These are phyloP conservation scores for Plectosphaerella cucumerina DNA, from an alignment of 2,329 filamentous ascomycete species.

Conservation along the genomic window DNA sequence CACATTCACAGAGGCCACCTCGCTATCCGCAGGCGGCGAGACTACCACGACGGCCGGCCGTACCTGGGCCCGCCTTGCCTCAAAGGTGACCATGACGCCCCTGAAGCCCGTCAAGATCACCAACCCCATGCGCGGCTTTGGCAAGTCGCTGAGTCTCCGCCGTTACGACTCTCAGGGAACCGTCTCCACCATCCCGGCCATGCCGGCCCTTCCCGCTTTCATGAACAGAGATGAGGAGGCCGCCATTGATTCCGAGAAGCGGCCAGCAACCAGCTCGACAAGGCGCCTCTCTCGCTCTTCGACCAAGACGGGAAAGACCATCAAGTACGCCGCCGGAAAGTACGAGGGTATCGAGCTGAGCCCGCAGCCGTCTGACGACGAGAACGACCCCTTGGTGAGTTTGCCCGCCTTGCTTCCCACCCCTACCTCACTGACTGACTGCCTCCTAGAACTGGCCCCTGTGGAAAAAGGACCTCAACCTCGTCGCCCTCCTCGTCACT, in stretches of 20 bases:
- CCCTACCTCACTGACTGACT: not conserved
- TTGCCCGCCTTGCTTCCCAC: not conserved
- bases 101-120: not conserved
- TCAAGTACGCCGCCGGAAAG: conserved; percentile 45
- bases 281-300: conserved; percentile 29
- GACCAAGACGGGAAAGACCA: conserved; percentile 25
- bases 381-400: conserved; percentile 49
- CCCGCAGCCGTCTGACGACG: conserved; percentile 52
- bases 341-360: conserved; percentile 40
- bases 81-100: conserved; percentile 1
- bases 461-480: conserved; percentile 50
- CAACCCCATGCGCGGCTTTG: not conserved
- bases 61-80: not conserved
- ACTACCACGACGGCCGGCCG: too few relatives aligned
- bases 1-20: too few relatives aligned
- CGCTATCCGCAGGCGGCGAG: not conserved
- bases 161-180: not conserved
- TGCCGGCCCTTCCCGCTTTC: too few relatives aligned
- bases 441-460: conserved; percentile 47
- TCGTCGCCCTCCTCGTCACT: conserved; percentile 35
- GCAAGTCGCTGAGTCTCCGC: not conserved
- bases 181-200: not conserved
- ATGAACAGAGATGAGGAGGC: not conserved
- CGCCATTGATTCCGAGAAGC: not conserved
- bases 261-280: conserved; percentile 27